Conservation (phyloP, 495 filamentous ascomycete species). For the Immersiella caudata region DNA sequence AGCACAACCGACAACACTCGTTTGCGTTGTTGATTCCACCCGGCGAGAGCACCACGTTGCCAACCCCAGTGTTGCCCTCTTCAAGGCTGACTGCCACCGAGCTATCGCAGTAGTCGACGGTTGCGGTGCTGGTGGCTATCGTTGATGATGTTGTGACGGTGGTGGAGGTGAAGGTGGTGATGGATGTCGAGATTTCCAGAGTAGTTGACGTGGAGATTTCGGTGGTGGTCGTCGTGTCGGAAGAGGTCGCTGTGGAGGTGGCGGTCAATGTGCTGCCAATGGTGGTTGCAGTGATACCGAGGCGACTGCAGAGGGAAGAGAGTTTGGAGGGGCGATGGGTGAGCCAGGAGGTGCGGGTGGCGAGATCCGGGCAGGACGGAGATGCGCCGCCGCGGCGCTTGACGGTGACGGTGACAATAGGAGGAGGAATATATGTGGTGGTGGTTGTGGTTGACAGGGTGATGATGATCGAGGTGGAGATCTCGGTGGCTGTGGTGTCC, state of each 20-base stretch:
- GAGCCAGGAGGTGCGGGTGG: background rate
- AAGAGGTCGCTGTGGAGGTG: background rate
- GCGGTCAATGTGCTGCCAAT: background rate
- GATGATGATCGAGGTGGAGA: background rate
- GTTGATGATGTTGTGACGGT: background rate
- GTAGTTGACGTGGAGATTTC: background rate
- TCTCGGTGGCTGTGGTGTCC: background rate
- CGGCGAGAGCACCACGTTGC: background rate
- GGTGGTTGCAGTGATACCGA: conserved; percentile 8
- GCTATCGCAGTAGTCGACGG: background rate
- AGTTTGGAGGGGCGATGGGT: conserved; percentile 11
- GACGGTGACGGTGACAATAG: background rate
- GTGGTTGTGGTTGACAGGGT: background rate
- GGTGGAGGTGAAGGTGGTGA: background rate
- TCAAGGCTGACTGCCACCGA: background rate
- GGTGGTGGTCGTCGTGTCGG: conserved; percentile 12
- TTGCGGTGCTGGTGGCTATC: background rate
- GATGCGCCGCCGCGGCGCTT: background rate
- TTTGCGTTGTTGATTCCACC: background rate
- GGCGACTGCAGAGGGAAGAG: conserved; percentile 11
- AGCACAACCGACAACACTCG: background rate
- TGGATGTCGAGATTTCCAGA: background rate
- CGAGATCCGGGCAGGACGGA: conserved; percentile 7
- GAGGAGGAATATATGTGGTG: background rate
- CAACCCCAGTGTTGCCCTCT: background rate